These are phyloP conservation scores for Leccinum solheimii DNA, from an alignment of 1,284 basidiomycete species.

Conservation along the genomic window DNA sequence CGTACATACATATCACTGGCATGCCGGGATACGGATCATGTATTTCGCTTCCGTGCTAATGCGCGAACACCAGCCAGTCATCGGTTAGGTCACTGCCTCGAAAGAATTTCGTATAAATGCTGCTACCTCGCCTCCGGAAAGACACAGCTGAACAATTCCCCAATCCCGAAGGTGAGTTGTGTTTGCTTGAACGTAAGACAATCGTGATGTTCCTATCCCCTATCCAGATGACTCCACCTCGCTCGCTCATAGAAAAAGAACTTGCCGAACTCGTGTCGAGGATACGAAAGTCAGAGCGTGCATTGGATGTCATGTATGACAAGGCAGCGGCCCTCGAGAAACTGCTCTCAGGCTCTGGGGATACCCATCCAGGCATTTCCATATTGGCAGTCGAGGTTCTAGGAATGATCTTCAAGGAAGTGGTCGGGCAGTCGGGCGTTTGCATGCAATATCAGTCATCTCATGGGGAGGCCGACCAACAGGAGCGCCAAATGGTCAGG, in stretches of 20 bases:
- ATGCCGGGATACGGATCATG: background rate
- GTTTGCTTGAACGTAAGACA: background rate
- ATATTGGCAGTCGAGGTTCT: conserved; percentile 28
- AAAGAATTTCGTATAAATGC: conserved; percentile 20
- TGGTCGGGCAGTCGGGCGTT: conserved; percentile 5
- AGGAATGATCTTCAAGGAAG: conserved; percentile 29
- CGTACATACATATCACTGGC: background rate
- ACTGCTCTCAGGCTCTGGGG: conserved; percentile 5
- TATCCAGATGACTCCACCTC: conserved; percentile 14
- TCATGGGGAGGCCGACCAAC: conserved; percentile 3
- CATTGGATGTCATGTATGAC: conserved; percentile 23
- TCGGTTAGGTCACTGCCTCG: conserved; percentile 10
- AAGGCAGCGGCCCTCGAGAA: conserved; percentile 16
- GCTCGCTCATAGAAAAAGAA: conserved; percentile 14
- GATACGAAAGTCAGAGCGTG: conserved; percentile 26
- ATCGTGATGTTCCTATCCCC: background rate
- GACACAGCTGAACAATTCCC: background rate
- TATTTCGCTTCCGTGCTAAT: conserved; percentile 11
- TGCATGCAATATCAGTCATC: conserved; percentile 1
- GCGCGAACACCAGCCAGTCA: background rate
- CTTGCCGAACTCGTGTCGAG: conserved; percentile 17
- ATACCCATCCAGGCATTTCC: conserved; percentile 11
- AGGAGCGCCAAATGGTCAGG: conserved; percentile 12
- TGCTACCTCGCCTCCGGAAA: background rate
- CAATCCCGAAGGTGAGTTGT: conserved; percentile 16